Evolutionary conservation across 192 early-diverging fungal genomes (phyloP), one percentile per base, ranked within the genome.

Genomic region (Physocladia obscura): DNA sequence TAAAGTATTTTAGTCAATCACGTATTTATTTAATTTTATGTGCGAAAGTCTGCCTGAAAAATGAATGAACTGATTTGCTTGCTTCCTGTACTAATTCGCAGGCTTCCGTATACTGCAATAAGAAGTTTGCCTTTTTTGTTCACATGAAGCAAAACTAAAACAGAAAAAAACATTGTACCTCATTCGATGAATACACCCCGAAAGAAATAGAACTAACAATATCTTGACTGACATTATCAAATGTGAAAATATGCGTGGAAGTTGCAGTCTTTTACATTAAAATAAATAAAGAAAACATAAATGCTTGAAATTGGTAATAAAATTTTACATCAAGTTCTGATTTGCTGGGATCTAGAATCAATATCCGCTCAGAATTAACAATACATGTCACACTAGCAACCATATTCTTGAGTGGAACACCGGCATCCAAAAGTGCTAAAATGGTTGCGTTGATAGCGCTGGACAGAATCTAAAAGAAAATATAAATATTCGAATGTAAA

Each of bases 361-460:
- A 50, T 11, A 72, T 64, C 13, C 82, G 82, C 22, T 90, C 71
- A 24, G 73, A 57, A 51, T 82, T 76, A 21, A 94, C 81, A 30
- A 88, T 86, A 58, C 89, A 93, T 0, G 89, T 84, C 0, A 92
- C 88, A 2, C 89, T 79, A 3, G 86, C 89, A 0, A 88, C 75
- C 48, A 92, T 84, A 6, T 81, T 73, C 47, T 82, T 89, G 59
- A 98, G 73, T 5, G 94, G 89, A 13, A 97, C 82, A 17, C 92
- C 95, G 6, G 95, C 93, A 74, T 99, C 94, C 49, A 98, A 67
- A 26, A 98, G 82, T 1, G 94, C 94, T 68, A 98, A 52, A 1
- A 88, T 80, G 0, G 88, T 81, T 2, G 94, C 94, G 74, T 97
- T 97, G 40, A 96, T 85, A 2, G 90, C 88, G 3, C 89, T 81